Conservation (phyloP, 176 grass and related monocot genomes). For the Triticum urartu region DNA sequence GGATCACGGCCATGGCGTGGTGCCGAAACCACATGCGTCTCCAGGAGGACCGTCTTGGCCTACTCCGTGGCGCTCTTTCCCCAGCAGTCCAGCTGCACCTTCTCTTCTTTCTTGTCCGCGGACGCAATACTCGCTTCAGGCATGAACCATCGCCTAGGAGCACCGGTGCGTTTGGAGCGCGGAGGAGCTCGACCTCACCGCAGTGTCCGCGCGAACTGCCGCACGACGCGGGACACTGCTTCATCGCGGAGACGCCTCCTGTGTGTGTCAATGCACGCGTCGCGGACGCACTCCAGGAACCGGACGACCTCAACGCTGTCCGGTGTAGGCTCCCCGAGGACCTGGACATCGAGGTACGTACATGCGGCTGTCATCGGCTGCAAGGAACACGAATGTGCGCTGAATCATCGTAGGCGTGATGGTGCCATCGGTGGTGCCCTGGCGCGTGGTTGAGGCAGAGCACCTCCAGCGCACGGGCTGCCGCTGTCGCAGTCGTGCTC, state of each 20-base stretch:
- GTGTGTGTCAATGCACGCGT: slow-evolving; percentile 33
- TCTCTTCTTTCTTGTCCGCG: neutral
- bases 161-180: neutral
- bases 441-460: too few relatives aligned
- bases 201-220: slow-evolving; percentile 33
- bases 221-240: slow-evolving; percentile 34
- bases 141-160: neutral
- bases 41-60: neutral
- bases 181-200: neutral
- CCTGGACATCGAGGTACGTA: slow-evolving; percentile 49
- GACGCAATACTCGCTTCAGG: neutral
- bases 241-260: slow-evolving; percentile 38
- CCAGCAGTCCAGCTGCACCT: neutral
- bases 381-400: too few relatives aligned
- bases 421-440: too few relatives aligned
- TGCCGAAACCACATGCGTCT: slow-evolving; percentile 38
- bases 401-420: too few relatives aligned
- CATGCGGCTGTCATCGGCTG: slow-evolving; percentile 40
- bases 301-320: slow-evolving; percentile 22
- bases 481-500: too few relatives aligned
- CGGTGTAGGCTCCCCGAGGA: slow-evolving; percentile 37
- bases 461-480: too few relatives aligned
- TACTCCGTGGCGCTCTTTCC: neutral
- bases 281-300: slow-evolving; percentile 51
- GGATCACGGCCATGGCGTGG: slow-evolving; percentile 44